Conservation (phyloP, 305 asterid genomes). For the Plantago coronopus region DNA sequence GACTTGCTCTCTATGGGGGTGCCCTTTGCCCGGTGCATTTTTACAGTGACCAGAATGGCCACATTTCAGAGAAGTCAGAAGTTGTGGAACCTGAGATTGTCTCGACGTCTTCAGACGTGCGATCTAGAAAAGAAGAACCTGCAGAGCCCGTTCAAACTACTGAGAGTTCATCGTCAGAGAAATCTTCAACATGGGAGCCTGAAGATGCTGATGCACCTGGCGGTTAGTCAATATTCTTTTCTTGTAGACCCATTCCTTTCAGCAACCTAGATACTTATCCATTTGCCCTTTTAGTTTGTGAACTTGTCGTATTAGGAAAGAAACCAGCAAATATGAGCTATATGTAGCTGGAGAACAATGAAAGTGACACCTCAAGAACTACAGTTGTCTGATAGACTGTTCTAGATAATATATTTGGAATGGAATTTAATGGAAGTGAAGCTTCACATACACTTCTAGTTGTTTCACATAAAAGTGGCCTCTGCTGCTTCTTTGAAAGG, state of each 20-base stretch:
- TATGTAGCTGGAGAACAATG: too few relatives aligned
- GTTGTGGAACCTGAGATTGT: slow-evolving; percentile 42
- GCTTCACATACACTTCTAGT: too few relatives aligned
- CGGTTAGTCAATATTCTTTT: slow-evolving; percentile 45
- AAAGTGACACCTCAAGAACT: too few relatives aligned
- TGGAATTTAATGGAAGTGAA: too few relatives aligned
- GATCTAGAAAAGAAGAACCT: slow-evolving; percentile 39
- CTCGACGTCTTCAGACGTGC: slow-evolving; percentile 37
- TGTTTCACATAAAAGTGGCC: too few relatives aligned
- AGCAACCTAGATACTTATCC: too few relatives aligned
- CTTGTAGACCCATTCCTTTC: neutral
- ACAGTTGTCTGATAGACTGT: too few relatives aligned
- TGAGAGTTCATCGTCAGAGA: slow-evolving; percentile 47
- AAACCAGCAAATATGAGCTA: too few relatives aligned
- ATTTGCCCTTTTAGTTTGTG: too few relatives aligned
- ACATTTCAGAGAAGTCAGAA: slow-evolving; percentile 41
- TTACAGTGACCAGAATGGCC: slow-evolving; percentile 48
- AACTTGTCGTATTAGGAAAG: too few relatives aligned
- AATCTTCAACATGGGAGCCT: slow-evolving; percentile 46
- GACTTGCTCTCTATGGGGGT: slow-evolving; percentile 19
- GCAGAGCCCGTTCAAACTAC: slow-evolving; percentile 37
- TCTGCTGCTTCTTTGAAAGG: neutral
- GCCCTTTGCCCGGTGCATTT: slow-evolving; percentile 22
- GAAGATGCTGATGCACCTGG: slow-evolving; percentile 74
- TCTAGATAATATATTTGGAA: too few relatives aligned